Percentiles rank a stretch among this genome's conserved stretches.
These are phyloP conservation scores for Rauvolfia tetraphylla DNA, from an alignment of 257 asterid species.

Conservation along the genomic window DNA sequence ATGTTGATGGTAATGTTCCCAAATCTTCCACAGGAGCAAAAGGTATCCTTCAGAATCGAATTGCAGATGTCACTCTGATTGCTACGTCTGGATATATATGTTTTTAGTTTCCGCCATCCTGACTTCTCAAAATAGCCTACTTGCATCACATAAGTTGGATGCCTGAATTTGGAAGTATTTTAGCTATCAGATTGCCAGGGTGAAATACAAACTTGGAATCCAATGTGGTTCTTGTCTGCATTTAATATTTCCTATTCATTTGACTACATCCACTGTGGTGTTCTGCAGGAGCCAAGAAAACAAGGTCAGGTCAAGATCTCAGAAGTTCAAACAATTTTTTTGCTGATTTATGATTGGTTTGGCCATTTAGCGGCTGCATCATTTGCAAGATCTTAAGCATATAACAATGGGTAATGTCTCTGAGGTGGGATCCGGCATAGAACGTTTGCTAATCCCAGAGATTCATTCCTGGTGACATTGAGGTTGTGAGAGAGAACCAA, in stretches of 20 bases:
- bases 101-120: background rate
- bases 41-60: background rate
- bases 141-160: background rate
- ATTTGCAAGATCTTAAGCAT: background rate
- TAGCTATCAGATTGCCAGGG: background rate
- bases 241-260: background rate
- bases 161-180: background rate
- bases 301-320: conserved; percentile 34
- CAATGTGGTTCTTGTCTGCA: too few relatives aligned
- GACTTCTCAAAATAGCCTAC: background rate
- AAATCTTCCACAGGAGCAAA: conserved; percentile 65
- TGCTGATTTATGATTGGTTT: conserved; percentile 44
- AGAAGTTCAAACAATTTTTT: conserved; percentile 53
- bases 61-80: background rate
- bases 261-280: conserved; percentile 17
- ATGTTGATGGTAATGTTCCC: conserved; percentile 46
- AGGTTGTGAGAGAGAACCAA: background rate
- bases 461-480: background rate
- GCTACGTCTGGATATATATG: background rate
- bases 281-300: conserved; percentile 67
- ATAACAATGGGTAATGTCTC: background rate
- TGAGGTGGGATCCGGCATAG: background rate
- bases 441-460: background rate
- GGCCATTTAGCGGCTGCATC: background rate
- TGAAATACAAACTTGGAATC: background rate